Evolutionary conservation across 2,329 filamentous ascomycete species (phyloP), one percentile per base, ranked within the genome.

Genomic region (Aureobasidium melanogenum): DNA sequence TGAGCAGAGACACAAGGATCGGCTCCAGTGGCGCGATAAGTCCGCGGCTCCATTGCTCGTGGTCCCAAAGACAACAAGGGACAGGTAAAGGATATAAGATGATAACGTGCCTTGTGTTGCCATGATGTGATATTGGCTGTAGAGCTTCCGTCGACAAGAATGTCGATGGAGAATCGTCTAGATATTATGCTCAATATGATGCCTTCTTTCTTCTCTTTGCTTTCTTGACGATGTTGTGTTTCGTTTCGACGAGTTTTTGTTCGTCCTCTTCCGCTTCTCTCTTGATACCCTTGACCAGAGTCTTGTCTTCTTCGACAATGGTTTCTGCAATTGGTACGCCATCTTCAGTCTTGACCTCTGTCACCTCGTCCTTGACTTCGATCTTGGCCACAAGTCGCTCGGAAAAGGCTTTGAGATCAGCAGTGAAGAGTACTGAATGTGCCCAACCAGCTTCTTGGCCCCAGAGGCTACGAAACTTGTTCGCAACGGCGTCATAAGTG

Each of bases 391-490:
- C 73, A n/a, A 84, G 71, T 66, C 78, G 81, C 66, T 89, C 88
- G 0, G 91, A 87, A 69, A 97, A 97, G 0, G 89, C 84, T 69
- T 85, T 88, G 61, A 99, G 74, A 70, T 99, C 92, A 0, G 94
- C 95, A 0, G 94, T 96, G 70, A 99, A 99, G 14, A 99, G 79
- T 9, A 99, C 94, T 2, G 90, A 96, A 76, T 99, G 94, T 10
- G 95, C 94, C 95, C 95, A 99, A 0, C 94, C 94, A 1, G 94
- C 94, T 68, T 97, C 89, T 62, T 88, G 84, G 0, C 94, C 94
- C 94, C 95, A 99, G 0, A 97, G 80, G 39, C 81, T 80, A 60
- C 94, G 84, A 69, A 99, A 99, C 68, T 95, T 88, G 65, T 96
- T 89, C 0, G 89, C 94, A 15, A 99, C 85, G 0, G 91, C 89